Percentiles rank a stretch among this genome's conserved stretches.
These are phyloP conservation scores for Linderniella brevidens DNA, from an alignment of 257 asterid species.

Conservation along the genomic window DNA sequence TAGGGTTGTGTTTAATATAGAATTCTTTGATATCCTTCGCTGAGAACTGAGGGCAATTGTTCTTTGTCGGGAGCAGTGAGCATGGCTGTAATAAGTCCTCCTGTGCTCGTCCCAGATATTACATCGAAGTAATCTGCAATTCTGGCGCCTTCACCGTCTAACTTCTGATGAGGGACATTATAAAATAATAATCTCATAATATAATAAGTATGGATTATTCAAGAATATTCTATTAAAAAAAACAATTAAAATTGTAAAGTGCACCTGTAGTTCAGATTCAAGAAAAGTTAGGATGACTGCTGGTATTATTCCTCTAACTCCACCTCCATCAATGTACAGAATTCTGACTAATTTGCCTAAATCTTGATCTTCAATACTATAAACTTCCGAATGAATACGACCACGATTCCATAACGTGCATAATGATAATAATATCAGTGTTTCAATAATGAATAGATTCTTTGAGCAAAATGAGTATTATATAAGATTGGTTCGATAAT, in stretches of 20 bases:
- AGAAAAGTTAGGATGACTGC: slow-evolving; percentile 25
- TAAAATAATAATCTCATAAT: too few relatives aligned
- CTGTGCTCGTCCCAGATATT: slow-evolving; percentile 47
- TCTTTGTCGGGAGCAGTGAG: slow-evolving; percentile 26
- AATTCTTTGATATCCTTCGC: slow-evolving; percentile 42
- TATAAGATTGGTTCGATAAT: too few relatives aligned
- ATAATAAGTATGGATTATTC: too few relatives aligned
- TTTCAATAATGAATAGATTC: too few relatives aligned
- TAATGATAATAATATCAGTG: too few relatives aligned
- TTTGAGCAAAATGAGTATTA: too few relatives aligned
- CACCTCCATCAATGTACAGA: slow-evolving; percentile 46
- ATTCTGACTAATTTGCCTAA: slow-evolving; percentile 23
- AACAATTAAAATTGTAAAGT: too few relatives aligned
- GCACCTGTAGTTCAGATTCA: slow-evolving; percentile 52
- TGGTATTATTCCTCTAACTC: slow-evolving; percentile 44
- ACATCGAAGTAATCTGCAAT: slow-evolving; percentile 40
- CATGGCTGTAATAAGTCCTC: slow-evolving; percentile 42
- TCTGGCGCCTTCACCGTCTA: slow-evolving; percentile 33
- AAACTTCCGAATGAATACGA: too few relatives aligned
- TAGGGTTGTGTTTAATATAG: slow-evolving; percentile 23
- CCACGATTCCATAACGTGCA: too few relatives aligned
- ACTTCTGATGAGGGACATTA: slow-evolving; percentile 11
- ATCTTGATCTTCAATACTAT: too few relatives aligned
- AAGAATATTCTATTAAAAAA: too few relatives aligned
- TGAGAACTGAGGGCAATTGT: slow-evolving; percentile 29